Base-by-base conservation (phyloP, 2,329 filamentous ascomycete genomes). In the Trichophyton mentagrophytes region DNA sequence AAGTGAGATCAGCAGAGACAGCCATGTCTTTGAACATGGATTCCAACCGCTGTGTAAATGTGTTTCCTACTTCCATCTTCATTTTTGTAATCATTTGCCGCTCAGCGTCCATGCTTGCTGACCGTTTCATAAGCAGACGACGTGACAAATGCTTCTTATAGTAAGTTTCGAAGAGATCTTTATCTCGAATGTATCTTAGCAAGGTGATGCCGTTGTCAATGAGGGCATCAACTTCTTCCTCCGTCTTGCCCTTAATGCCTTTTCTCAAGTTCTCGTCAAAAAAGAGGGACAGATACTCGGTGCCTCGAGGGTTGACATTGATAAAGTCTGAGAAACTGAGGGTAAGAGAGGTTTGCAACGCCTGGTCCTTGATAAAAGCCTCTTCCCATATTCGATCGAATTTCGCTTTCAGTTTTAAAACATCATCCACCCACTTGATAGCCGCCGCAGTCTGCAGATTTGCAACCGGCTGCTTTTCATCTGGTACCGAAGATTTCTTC, bases 11-110 rank as follows among this genome's bases (percentile, higher is more conserved):
- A 60, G 87, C 85, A 0, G 91, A 96, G 11, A 91, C 85, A 15
- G 86, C 84, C 83, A 97, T 91, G 69, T 99, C 93, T 74, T 90
- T 91, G 78, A 99, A 96, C 90, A 99, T 97, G 65, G 90, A 88
- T 70, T 99, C 93, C 51, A 99, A 84, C 71, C 95, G 95, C 69
- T 84, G 79, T 0, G 93, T 97, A 71, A 97, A 97, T 66, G 90
- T 86, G 71, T 95, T 95, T 44, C 93, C 93, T 59, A 97, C 84
- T 72, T 96, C 92, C 69, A 93, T 84, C 80, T 96, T 97, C 90
- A 99, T 96, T 65, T 92, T 88, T 0, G 86, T 87, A 59, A 99
- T 93, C 83, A 99, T 95, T 69, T 93, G 87, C 71, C 92, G 91
- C 75, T 99, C 93, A 0, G 90, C 89, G 68, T 96, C 92, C 65